Evolutionary conservation across 495 filamentous ascomycete genomes (phyloP), one percentile per base, ranked within the genome.

Genomic region (Tuber brumale): DNA sequence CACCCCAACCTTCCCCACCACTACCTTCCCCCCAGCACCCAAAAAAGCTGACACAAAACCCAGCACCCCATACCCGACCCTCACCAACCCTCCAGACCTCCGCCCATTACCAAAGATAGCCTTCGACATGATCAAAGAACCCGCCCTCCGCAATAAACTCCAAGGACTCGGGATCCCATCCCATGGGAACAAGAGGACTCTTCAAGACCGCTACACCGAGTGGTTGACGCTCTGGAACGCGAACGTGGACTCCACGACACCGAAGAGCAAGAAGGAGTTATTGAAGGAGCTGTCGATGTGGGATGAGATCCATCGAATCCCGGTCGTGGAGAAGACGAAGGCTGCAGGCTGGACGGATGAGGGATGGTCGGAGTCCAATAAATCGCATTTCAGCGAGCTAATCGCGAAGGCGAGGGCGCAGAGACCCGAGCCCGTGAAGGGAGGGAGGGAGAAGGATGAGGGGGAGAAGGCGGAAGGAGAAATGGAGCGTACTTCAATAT

Each of bases 181-280:
- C 9, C 85, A 82, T 78, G 95, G 95, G 4, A 81, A 89, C 1
- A 88, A 88, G 61, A 85, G 86, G 61, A 85, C 93, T 12, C 84
- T 98, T 41, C 90, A 95, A 81, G 88, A 87, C 79, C 88, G 95
- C 75, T 94, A 98, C 79, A 92, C 88, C 1, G 95, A 99, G 85
- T 99, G 94, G 94, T 87, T 95, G 79, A 97, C 94, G 69, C 82
- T 98, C 41, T 97, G 93, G 91, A 99, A 99, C 83, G 93, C 96
- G 21, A 98, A 98, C 79, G 95, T 93, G 84, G 95, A 99, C 83
- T 91, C 93, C 3, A 88, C 87, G 73, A 85, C 84, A 6, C 93
- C 93, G 1, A 91, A 91, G 80, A 84, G 86, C 8, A 93, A 92
- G 78, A 83, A 85, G 5, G 91, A 95, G 70, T 81, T 99, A 10